Conservation (phyloP, 176 grass and related monocot species). For the Hsuehochloa calcarea region DNA sequence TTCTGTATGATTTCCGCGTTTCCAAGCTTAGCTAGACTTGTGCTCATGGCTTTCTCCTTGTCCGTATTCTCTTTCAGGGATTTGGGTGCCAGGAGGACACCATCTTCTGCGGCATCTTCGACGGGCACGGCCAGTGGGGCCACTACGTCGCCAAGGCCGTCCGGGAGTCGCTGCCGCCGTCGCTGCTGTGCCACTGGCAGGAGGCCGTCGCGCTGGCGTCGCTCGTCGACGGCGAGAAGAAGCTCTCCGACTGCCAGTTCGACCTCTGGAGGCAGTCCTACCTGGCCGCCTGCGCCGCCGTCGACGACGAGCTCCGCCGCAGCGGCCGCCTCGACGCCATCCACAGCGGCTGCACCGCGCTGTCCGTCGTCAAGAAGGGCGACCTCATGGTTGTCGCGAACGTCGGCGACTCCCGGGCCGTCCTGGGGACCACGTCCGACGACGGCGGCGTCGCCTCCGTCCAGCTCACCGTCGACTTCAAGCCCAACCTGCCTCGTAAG, state of each 20-base stretch:
- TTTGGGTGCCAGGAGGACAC: conserved; percentile 78
- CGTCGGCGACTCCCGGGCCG: conserved; percentile 87
- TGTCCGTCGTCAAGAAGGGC: conserved; percentile 76
- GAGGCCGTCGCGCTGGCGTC: conserved; percentile 66
- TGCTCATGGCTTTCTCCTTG: neutral
- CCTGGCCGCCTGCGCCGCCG: conserved; percentile 48
- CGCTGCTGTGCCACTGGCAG: conserved; percentile 76
- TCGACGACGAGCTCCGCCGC: conserved; percentile 70
- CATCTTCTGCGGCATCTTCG: conserved; percentile 85
- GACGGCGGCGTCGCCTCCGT: conserved; percentile 52
- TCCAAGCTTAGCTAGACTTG: neutral
- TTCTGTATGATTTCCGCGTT: neutral
- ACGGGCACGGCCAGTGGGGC: conserved; percentile 91
- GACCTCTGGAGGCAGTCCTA: conserved; percentile 74
- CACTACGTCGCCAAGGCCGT: conserved; percentile 89
- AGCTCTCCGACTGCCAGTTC: conserved; percentile 36
- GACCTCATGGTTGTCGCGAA: conserved; percentile 78
- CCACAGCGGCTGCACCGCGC: conserved; percentile 74
- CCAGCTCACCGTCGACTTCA: conserved; percentile 88
- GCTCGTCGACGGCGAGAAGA: conserved; percentile 63
- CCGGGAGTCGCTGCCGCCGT: conserved; percentile 59
- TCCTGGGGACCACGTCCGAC: conserved; percentile 53
- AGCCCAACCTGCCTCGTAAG: conserved; percentile 92
- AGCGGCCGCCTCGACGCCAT: conserved; percentile 58
- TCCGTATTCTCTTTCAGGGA: conserved; percentile 38